Base-by-base conservation (phyloP, 805 yeast species). In the Metschnikowia aberdeeniae region DNA sequence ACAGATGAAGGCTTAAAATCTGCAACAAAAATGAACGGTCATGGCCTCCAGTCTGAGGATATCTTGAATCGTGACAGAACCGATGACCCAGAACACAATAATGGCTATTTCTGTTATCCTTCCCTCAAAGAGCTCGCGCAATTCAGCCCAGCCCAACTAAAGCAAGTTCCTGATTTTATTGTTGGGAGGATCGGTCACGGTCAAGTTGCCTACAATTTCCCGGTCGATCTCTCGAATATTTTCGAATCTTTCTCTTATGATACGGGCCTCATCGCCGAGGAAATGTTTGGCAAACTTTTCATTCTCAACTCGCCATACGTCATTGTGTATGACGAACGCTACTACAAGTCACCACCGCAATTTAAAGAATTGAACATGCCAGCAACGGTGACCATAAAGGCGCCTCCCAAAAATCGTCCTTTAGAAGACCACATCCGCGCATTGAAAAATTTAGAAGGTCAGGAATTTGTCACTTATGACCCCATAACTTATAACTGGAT, bases 381-480 rank as follows among this genome's bases (percentile, higher is more conserved):
- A 5, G 89, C 93, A 0, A 81, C 82, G 0, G 77, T 86, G 5
- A 79, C 87, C 0, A 54, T 86, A 34, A 88, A 84, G 56, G 76
- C 76, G 22, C 78, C 68, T 49, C 89, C 90, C 3, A 63, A 59
- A 19, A 22, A 72, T 71, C 22, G 61, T 66, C 34, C 64, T 72
- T 35, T 66, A 73, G 56, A 47, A 5, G 62, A 71, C 20, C 77
- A 76, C 56, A 73, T 82, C 24, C 72, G 70, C 39, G 70, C 68
- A 42, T 67, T 84, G 40, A 77, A 78, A 50, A 72, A 68, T 39
- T 65, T 73, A 52, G 74, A 56, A 29, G 96, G 90, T 5, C 88
- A 84, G 82, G 82, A 82, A 50, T 89, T 86, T 59, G 71, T 90
- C 11, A 83, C 89, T 4, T 89, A 83, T 59, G 89, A 86, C 56